phyloP scores from a whole-genome alignment of 2,329 filamentous ascomycete genomes.

The Hymenoscyphus scutula region DNA sequence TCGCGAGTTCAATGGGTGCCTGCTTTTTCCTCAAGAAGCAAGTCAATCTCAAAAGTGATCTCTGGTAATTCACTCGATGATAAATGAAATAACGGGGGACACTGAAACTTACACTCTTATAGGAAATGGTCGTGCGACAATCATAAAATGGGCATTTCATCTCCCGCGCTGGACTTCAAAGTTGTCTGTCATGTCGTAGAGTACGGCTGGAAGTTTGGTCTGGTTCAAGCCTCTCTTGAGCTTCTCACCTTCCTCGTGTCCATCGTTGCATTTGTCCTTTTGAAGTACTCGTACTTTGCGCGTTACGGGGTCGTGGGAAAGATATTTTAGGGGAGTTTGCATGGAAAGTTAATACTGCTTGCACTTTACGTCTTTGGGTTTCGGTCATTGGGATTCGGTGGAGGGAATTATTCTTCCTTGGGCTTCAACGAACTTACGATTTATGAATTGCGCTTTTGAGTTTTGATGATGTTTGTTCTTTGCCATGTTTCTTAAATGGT shows the following conservation, averaged over 20 bases:
- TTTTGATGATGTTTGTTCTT: no score
- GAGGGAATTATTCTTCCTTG: no score
- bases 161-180: constrained; percentile 22
- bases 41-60: constrained; percentile 17
- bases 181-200: constrained; percentile 22
- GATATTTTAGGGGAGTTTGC: constrained; percentile 14
- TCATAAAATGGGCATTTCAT: constrained; percentile 20
- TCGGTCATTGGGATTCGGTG: no score
- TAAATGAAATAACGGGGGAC: neutral
- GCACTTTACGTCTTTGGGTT: neutral
- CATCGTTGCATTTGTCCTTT: constrained; percentile 18
- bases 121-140: constrained; percentile 28
- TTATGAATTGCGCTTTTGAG: no score
- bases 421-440: no score
- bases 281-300: constrained; percentile 24
- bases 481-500: no score
- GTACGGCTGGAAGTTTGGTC: constrained; percentile 26
- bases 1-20: constrained; percentile 23
- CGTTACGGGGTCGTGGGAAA: constrained; percentile 20
- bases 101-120: neutral
- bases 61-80: constrained; percentile 18
- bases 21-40: constrained; percentile 22
- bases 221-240: constrained; percentile 27
- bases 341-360: neutral
- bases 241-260: constrained; percentile 24